Conservation (phyloP, 1,284 basidiomycete species). For the Puccinia horiana region DNA sequence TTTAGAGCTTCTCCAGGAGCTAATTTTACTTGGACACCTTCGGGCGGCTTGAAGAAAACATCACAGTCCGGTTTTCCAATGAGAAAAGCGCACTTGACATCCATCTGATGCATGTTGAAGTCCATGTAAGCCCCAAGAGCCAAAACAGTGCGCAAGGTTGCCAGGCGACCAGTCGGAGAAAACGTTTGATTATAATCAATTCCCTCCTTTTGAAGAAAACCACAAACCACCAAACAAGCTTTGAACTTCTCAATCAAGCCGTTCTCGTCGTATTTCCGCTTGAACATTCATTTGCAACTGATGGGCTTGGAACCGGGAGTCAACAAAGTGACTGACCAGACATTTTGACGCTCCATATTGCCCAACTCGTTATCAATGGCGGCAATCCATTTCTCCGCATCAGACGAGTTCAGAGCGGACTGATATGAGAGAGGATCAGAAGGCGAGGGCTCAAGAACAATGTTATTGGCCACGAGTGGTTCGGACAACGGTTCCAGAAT, state of each 20-base stretch:
- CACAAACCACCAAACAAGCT: constrained; percentile 4
- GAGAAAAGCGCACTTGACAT: constrained; percentile 14
- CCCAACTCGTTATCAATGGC: constrained; percentile 14
- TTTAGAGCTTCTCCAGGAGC: neutral
- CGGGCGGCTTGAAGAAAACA: neutral
- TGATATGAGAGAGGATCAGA: too few relatives aligned
- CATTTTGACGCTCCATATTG: neutral
- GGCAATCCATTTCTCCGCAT: too few relatives aligned
- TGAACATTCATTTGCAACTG: constrained; percentile 20
- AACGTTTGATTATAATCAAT: constrained; percentile 1
- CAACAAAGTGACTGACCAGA: neutral
- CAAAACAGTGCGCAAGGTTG: neutral
- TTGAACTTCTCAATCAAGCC: constrained; percentile 21
- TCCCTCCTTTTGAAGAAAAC: constrained; percentile 34
- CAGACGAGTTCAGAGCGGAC: too few relatives aligned
- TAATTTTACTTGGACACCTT: neutral
- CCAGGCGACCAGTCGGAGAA: constrained; percentile 10
- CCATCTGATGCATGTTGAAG: too few relatives aligned
- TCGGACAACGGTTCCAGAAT: too few relatives aligned
- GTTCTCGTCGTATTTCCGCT: constrained; percentile 1
- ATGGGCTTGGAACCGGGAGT: neutral
- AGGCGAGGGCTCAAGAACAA: too few relatives aligned
- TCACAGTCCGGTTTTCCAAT: constrained; percentile 3
- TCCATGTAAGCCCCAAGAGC: neutral
- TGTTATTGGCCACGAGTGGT: too few relatives aligned